phyloP scores from a whole-genome alignment of 1,139 yeast genomes.

The Geotrichum citri-aurantii region DNA sequence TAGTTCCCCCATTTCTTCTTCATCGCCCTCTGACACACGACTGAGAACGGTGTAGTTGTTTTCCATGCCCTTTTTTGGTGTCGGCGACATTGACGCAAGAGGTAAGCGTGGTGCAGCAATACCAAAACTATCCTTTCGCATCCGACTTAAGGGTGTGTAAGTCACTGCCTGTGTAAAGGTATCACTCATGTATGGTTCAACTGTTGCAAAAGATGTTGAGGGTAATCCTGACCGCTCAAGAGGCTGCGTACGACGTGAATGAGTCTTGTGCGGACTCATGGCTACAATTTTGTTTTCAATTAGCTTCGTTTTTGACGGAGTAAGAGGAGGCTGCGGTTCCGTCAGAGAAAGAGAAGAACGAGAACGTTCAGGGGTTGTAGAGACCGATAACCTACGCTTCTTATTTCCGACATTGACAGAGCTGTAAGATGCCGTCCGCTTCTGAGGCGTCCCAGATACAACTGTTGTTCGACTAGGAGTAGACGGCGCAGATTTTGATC shows the following conservation, averaged over 20 bases:
- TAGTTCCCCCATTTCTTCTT: constrained; percentile 1
- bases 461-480: background rate
- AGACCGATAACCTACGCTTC: background rate
- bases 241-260: background rate
- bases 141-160: constrained; percentile 13
- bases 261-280: constrained; percentile 15
- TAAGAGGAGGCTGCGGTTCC: constrained; percentile 6
- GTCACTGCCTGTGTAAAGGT: background rate
- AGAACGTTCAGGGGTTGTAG: background rate
- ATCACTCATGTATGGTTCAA: background rate
- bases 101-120: background rate
- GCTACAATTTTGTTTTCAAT: constrained; percentile 9
- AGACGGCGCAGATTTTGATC: background rate
- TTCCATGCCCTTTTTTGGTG: constrained; percentile 3
- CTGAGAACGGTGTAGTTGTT: constrained; percentile 8
- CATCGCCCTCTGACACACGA: constrained; percentile 13
- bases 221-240: background rate
- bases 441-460: background rate
- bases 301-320: constrained; percentile 12
- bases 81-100: constrained; percentile 6
- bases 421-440: background rate
- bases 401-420: background rate
- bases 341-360: background rate
- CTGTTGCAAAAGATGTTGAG: background rate
- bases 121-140: constrained; percentile 11